Base-by-base conservation (phyloP, 2,329 filamentous ascomycete genomes). In the Phoma sp. region DNA sequence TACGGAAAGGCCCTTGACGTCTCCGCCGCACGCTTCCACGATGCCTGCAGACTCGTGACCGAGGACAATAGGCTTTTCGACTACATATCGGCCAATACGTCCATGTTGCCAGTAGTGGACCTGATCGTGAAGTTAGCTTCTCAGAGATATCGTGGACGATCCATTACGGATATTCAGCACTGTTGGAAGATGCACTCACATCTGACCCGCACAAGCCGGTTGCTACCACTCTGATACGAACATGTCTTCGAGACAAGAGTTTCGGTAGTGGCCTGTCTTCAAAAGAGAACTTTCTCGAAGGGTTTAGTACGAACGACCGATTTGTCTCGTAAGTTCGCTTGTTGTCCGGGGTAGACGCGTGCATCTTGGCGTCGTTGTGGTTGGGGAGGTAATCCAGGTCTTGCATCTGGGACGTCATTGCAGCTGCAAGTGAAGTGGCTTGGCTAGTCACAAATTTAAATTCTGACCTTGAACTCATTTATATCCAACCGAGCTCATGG, bases 141-240 rank as follows among this genome's bases (percentile, higher is more conserved):
- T 13, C 1, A n/a, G 7, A 24, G 21, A 19, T 32, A 10, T 15
- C 13, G 2, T 32, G 5, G 31, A 32, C 10, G 27, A 25, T n/a
- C 12, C 13, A n/a, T 6, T 25, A 8, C 12, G 7, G 4, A 17
- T 17, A 25, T 6, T 17, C 17, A 37, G 19, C 12, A 27, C 37
- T 17, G 32, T 15, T 6, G 36, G 44, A 15, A 24, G 31, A 55
- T 25, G 31, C n/a, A 57, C 58, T 27, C 49, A 67, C 65, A 55
- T 70, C 90, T 47, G 87, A 90, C 50, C 90, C 90, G 78, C 90
- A 94, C 77, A 94, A 92, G 62, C 90, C 90, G 2, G 90, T 93
- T 79, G 87, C 92, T 77, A 89, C 89, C 68, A 93, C 81, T 69
- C 88, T 87, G 57, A 94, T 86, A 65, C 92, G 82, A 63, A 93